Conservation (phyloP, 257 asterid genomes). For the Solanum peruvianum region DNA sequence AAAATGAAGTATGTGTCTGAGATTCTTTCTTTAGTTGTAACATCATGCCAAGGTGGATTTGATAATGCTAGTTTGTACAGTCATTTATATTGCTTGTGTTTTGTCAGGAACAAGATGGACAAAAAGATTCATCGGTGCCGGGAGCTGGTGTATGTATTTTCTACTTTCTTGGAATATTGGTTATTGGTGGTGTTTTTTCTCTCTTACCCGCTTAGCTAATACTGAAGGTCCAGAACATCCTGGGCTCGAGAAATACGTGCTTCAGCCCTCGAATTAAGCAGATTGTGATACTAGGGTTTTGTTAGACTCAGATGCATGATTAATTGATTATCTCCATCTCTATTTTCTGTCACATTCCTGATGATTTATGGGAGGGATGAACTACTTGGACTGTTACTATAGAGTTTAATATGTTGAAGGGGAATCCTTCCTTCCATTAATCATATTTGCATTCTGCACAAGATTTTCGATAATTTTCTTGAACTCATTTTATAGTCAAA, state of each 20-base stretch:
- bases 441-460: not conserved
- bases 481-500: not conserved
- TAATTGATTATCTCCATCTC: not conserved
- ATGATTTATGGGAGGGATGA: not conserved
- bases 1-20: conserved; percentile 46
- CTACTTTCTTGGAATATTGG: not conserved
- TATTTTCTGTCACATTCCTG: not conserved
- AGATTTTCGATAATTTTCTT: not conserved
- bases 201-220: not conserved
- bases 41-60: not conserved
- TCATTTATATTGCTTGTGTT: conserved; percentile 6
- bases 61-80: not conserved
- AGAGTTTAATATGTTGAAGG: not conserved
- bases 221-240: not conserved
- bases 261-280: not conserved
- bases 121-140: conserved; percentile 70
- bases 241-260: not conserved
- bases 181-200: not conserved
- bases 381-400: not conserved
- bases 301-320: not conserved
- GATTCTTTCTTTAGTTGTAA: conserved; percentile 5
- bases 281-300: not conserved
- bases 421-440: not conserved
- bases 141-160: conserved; percentile 74
- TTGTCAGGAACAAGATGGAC: conserved; percentile 54